A percentile compares a stretch with the other conserved stretches of the same genome.
Conservation (phyloP, 495 filamentous ascomycete genomes). For the Stereocaulon alpinum region DNA sequence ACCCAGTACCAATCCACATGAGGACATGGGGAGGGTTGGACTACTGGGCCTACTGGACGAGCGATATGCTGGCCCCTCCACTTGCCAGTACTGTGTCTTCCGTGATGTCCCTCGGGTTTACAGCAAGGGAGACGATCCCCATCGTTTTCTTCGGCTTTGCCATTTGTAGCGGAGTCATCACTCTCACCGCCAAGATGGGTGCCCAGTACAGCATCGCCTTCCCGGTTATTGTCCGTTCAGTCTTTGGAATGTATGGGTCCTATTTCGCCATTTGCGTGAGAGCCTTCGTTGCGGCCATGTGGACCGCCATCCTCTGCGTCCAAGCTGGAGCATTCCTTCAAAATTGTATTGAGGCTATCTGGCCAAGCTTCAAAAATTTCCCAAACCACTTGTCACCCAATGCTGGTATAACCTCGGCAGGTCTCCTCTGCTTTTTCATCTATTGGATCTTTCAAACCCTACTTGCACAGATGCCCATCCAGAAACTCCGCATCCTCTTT, state of each 20-base stretch:
- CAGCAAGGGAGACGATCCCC: conserved; percentile 37
- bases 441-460: conserved; percentile 38
- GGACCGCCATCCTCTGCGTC: conserved; percentile 39
- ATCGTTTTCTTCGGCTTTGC: conserved; percentile 38
- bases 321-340: conserved; percentile 37
- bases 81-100: conserved; percentile 26
- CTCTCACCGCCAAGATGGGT: conserved; percentile 37
- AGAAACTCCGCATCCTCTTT: conserved; percentile 48
- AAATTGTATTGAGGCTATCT: conserved; percentile 42
- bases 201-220: conserved; percentile 26
- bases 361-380: conserved; percentile 44
- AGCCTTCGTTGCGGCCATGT: conserved; percentile 41
- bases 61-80: conserved; percentile 22
- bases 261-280: conserved; percentile 34
- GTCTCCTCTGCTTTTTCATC: conserved; percentile 39
- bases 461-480: conserved; percentile 42
- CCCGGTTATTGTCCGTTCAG: conserved; percentile 23
- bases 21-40: conserved; percentile 34
- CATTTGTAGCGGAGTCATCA: conserved; percentile 35
- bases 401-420: conserved; percentile 38
- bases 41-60: conserved; percentile 25
- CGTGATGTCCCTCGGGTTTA: conserved; percentile 39
- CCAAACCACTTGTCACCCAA: conserved; percentile 37
- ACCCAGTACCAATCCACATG: conserved; percentile 35
- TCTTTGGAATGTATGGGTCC: conserved; percentile 50